Conservation (phyloP, 2,329 filamentous ascomycete genomes). For the Pseudofabraea citricarpa region DNA sequence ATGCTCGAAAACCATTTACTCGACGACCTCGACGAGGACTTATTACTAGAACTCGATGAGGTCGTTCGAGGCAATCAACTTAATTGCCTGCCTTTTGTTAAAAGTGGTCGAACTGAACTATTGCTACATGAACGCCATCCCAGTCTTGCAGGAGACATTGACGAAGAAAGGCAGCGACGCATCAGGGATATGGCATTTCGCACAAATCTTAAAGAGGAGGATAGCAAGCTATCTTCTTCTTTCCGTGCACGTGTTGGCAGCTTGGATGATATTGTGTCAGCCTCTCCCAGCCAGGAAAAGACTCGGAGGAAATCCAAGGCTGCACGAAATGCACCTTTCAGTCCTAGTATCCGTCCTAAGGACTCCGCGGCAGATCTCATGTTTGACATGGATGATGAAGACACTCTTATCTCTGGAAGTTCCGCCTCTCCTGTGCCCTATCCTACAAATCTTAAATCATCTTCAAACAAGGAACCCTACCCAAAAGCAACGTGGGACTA, state of each 20-base stretch:
- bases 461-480: slow-evolving; percentile 1
- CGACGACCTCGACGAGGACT: slow-evolving; percentile 77
- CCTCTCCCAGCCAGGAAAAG: slow-evolving; percentile 31
- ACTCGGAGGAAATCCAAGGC: slow-evolving; percentile 41
- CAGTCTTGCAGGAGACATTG: slow-evolving; percentile 49
- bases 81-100: slow-evolving; percentile 69
- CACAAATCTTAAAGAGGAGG: slow-evolving; percentile 57
- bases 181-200: slow-evolving; percentile 74
- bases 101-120: slow-evolving; percentile 67
- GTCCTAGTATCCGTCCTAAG: slow-evolving; percentile 64
- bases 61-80: slow-evolving; percentile 80
- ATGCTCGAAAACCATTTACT: slow-evolving; percentile 89
- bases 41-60: slow-evolving; percentile 75
- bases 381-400: slow-evolving; percentile 82
- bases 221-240: slow-evolving; percentile 56
- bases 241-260: slow-evolving; percentile 56
- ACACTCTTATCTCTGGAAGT: slow-evolving; percentile 11
- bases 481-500: slow-evolving; percentile 13
- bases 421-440: slow-evolving; percentile 9
- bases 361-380: slow-evolving; percentile 73
- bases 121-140: slow-evolving; percentile 51
- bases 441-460: slow-evolving; percentile 3
- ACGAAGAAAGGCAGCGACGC: slow-evolving; percentile 63
- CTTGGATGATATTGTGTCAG: slow-evolving; percentile 53
- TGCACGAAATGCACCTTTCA: slow-evolving; percentile 51